phyloP scores from a whole-genome alignment of 192 early-diverging fungal genomes.

The Linderina pennispora region DNA sequence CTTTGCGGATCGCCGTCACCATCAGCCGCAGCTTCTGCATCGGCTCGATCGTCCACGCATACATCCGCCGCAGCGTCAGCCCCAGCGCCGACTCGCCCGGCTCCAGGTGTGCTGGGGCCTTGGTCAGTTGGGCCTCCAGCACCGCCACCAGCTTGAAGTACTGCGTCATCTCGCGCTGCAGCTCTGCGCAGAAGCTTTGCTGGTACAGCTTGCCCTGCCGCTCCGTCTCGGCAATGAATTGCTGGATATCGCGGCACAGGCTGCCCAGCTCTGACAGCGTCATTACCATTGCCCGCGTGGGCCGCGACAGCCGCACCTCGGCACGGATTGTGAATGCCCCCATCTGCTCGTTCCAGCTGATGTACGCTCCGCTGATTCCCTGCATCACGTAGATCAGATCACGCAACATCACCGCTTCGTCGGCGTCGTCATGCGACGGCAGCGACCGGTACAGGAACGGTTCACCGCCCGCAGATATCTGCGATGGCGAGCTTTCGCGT shows the following conservation, averaged over 20 bases:
- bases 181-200: constrained; percentile 74
- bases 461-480: background rate
- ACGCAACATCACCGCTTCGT: constrained; percentile 62
- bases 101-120: constrained; percentile 28
- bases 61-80: constrained; percentile 75
- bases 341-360: constrained; percentile 53
- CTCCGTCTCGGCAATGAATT: constrained; percentile 45
- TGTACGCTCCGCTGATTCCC: constrained; percentile 83
- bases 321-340: constrained; percentile 52
- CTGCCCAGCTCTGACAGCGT: constrained; percentile 75
- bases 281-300: constrained; percentile 59
- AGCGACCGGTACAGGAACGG: constrained; percentile 16
- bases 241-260: constrained; percentile 60
- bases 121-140: constrained; percentile 70
- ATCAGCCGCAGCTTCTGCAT: constrained; percentile 71
- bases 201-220: constrained; percentile 19
- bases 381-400: constrained; percentile 93
- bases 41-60: constrained; percentile 82
- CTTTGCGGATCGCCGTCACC: constrained; percentile 42
- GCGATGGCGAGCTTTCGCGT: too few species aligned
- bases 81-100: constrained; percentile 48
- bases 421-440: constrained; percentile 39
- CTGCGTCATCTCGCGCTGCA: constrained; percentile 73
- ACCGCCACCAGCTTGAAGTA: constrained; percentile 85
- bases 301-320: constrained; percentile 47